A percentile compares a stretch with the other conserved stretches of the same genome.
Conservation (phyloP, 768 basidiomycete genomes). For the Calocybe cyanea region DNA sequence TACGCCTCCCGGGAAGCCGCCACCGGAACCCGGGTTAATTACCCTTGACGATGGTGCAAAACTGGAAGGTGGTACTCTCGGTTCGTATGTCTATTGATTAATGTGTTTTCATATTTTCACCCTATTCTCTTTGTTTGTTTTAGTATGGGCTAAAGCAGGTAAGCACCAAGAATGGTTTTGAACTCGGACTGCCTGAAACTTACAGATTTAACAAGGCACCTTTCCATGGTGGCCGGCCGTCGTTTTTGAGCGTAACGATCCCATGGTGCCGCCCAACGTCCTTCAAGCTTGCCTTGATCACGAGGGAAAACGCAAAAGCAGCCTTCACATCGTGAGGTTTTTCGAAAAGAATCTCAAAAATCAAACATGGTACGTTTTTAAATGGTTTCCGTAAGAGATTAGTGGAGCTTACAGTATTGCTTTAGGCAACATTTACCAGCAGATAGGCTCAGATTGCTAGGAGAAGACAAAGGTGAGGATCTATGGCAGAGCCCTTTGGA, state of each 20-base stretch:
- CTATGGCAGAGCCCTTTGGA: background rate
- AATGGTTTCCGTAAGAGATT: background rate
- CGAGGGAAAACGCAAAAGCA: slow-evolving; percentile 34
- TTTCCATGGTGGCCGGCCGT: slow-evolving; percentile 91
- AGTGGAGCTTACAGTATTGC: background rate
- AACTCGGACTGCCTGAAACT: background rate
- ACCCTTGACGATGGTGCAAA: slow-evolving; percentile 29
- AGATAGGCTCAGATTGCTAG: slow-evolving; percentile 59
- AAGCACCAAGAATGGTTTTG: slow-evolving; percentile 19
- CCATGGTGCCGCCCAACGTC: slow-evolving; percentile 47
- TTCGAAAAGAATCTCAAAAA: slow-evolving; percentile 58
- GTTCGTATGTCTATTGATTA: slow-evolving; percentile 34
- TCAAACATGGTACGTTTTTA: slow-evolving; percentile 49
- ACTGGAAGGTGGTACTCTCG: slow-evolving; percentile 59
- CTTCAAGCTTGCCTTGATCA: slow-evolving; percentile 23
- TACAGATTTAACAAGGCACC: slow-evolving; percentile 41
- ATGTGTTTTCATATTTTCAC: background rate
- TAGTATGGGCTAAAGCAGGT: slow-evolving; percentile 87
- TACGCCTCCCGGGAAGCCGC: background rate
- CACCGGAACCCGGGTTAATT: slow-evolving; percentile 26
- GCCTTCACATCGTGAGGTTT: slow-evolving; percentile 70
- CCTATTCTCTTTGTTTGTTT: background rate
- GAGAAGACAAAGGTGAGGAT: slow-evolving; percentile 62
- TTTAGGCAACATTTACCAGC: slow-evolving; percentile 60
- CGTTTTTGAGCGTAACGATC: slow-evolving; percentile 60